Base-by-base conservation (phyloP, 306 rosid genomes). In the Rosa rugosa region DNA sequence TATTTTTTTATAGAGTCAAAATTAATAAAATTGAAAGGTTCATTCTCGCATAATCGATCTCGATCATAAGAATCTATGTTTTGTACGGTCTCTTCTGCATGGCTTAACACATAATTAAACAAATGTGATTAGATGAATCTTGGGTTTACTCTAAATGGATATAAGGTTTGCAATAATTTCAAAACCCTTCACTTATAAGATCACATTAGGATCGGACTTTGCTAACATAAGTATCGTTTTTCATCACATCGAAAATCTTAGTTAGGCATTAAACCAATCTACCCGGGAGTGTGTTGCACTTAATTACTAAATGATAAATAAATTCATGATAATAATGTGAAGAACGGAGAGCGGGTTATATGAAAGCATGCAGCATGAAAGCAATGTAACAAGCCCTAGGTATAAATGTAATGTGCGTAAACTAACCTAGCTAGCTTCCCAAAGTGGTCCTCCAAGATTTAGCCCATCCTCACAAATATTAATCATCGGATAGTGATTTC, bases 391-490 rank as follows among this genome's bases (percentile, higher is more conserved):
- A 59, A 41, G 41, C 40, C n/a, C 42, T 45, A 17, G 22, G 44
- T 41, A 18, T 74, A 74, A 74, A 40, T 74, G 38, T 22, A 74
- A 74, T 18, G 41, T 74, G 34, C 51, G 36, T 22, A 69, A 41
- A 38, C 50, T 62, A 40, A 23, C 38, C 38, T 23, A 5, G 66
- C 17, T 62, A 27, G 68, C 40, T 62, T 16, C 44, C 38, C 34
- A 34, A 73, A 54, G 88, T 90, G 94, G 92, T 87, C 94, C 91
- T 81, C 40, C 34, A 53, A 11, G 40, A 36, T 31, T 34, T 25
- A 60, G 38, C 73, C 31, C 2, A 67, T 68, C 70, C 25, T 41
- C 57, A 27, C 54, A 70, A 49, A 72, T 25, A 23, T 64, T 16
- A 64, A 64, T 64, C 42, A 64, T 51, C 14, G 16, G 71, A 66